Conservation (phyloP, 176 grass and related monocot species). For the Neostapfia colusana region DNA sequence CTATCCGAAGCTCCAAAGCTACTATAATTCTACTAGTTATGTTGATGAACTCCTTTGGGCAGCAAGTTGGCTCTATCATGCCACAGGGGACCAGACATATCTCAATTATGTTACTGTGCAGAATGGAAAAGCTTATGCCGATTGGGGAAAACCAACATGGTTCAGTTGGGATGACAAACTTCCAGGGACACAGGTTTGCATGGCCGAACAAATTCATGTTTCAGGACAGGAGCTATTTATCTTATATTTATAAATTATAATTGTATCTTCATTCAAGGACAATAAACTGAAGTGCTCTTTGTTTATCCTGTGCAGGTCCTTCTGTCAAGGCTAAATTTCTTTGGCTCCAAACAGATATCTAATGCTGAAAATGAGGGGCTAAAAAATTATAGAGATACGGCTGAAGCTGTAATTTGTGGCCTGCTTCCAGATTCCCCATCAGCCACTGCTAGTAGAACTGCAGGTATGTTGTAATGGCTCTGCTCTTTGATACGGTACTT, state of each 20-base stretch:
- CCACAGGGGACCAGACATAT: constrained; percentile 88
- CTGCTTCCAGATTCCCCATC: constrained; percentile 94
- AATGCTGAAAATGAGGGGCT: constrained; percentile 88
- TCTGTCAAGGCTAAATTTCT: constrained; percentile 90
- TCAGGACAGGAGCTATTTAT: neutral
- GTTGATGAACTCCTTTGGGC: constrained; percentile 89
- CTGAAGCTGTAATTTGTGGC: constrained; percentile 87
- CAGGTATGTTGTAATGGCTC: constrained; percentile 49
- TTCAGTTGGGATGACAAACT: constrained; percentile 99
- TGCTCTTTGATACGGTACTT: constrained; percentile 16
- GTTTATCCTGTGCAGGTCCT: constrained; percentile 78
- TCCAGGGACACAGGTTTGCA: constrained; percentile 83
- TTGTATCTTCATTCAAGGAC: constrained; percentile 11
- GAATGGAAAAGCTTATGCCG: constrained; percentile 76
- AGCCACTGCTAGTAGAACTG: constrained; percentile 86
- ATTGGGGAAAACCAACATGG: constrained; percentile 95
- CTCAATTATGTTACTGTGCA: constrained; percentile 87
- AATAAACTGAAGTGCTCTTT: constrained; percentile 19
- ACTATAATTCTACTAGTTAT: constrained; percentile 88
- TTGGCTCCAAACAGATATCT: constrained; percentile 73
- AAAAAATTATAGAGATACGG: constrained; percentile 79
- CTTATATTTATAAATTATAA: too few species aligned
- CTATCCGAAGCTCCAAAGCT: constrained; percentile 69
- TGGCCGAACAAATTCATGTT: neutral
- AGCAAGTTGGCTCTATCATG: constrained; percentile 98